Percentiles rank a stretch among this genome's conserved stretches.
These are phyloP conservation scores for Arabis alpina DNA, from an alignment of 345 rosid genomes.

Conservation along the genomic window DNA sequence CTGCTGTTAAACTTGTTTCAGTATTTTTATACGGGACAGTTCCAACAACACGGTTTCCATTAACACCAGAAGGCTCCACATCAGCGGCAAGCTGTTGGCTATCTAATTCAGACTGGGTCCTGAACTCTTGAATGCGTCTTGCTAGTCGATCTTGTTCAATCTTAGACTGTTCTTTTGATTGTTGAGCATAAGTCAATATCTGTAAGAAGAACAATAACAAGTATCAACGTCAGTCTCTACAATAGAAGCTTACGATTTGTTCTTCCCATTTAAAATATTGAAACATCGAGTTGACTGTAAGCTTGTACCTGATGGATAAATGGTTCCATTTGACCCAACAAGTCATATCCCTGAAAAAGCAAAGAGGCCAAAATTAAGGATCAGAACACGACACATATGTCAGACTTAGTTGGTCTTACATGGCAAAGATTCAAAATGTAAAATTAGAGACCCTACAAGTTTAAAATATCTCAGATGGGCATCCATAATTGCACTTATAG, in stretches of 20 bases:
- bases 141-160: conserved; percentile 83
- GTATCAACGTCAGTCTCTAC: background rate
- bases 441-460: conserved; percentile 53
- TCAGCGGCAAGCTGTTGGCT: conserved; percentile 53
- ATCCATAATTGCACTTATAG: conserved; percentile 92
- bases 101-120: conserved; percentile 82
- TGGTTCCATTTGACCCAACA: conserved; percentile 84
- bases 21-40: conserved; percentile 54
- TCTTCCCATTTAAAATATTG: background rate
- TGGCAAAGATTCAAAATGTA: conserved; percentile 21
- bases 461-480: conserved; percentile 89
- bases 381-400: background rate
- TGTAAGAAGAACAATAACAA: conserved; percentile 37
- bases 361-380: conserved; percentile 33
- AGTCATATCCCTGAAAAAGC: conserved; percentile 68
- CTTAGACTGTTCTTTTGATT: conserved; percentile 81
- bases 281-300: background rate
- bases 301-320: conserved; percentile 77
- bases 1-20: conserved; percentile 57
- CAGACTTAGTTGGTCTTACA: conserved; percentile 23
- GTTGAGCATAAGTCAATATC: conserved; percentile 90
- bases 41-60: conserved; percentile 51
- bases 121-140: conserved; percentile 89
- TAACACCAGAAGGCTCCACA: conserved; percentile 50
- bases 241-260: background rate